Base-by-base conservation (phyloP, 352 stramenopile genomes). In the Pythium dissotocum region DNA sequence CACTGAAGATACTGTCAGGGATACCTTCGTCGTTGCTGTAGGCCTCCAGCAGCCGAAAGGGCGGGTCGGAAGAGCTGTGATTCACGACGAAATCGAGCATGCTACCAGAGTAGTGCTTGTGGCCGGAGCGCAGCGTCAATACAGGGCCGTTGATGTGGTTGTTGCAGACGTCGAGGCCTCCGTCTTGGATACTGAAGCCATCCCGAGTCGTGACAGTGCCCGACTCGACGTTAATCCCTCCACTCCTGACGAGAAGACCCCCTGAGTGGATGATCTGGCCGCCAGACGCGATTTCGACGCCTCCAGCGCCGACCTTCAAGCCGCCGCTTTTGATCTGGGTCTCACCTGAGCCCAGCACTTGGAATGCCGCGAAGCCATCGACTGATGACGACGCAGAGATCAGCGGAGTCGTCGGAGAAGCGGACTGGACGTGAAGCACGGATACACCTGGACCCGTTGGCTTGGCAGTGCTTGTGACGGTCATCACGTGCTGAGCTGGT, bases 101-200 rank as follows among this genome's bases (percentile, higher is more conserved):
- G 18, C 72, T 63, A 13, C 84, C 84, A 12, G 75, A 79, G 65
- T 89, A 92, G 52, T 79, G 75, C 13, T 59, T 21, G 59, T 89
- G 80, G 7, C 72, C 73, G 2, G 84, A 88, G 16, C 66, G 56
- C 18, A 90, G 67, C 32, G 60, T 62, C 21, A 92, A 72, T 6
- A 75, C 75, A 26, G 78, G 70, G 2, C 72, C 80, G 30, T 89
- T 92, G 44, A 77, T 59, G 33, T 75, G 51, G 35, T 68, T 69
- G 12, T 72, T 89, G 38, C 78, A 68, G 14, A 92, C 77, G 16
- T 48, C 66, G 30, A 92, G 73, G 26, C 84, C 84, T 16, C 84
- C 84, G n/a, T 89, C 73, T 62, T 86, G 60, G 28, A 93, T 87
- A 6, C 59, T 62, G 57, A 92, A 88, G 38, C 83, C 83, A 48